A percentile compares a stretch with the other conserved stretches of the same genome.
Evolutionary conservation across 768 basidiomycete species (phyloP).

Genomic region (Pleurotus ostreatus): DNA sequence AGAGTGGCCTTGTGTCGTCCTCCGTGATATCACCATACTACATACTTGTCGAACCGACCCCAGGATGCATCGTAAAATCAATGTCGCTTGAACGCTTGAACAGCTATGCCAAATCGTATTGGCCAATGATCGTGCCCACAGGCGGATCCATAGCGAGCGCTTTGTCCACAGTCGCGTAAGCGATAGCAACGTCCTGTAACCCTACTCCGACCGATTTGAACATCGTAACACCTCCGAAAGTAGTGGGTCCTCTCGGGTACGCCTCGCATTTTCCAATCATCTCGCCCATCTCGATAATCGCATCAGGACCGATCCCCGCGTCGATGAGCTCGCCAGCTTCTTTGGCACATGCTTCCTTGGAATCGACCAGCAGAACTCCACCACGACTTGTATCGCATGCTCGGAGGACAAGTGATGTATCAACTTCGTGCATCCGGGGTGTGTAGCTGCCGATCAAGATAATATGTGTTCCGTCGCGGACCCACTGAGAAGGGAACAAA

Average conservation of each 20-base stretch:
- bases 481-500: constrained; percentile 66
- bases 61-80: too few relatives aligned
- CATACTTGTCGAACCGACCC: too few relatives aligned
- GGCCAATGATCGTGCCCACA: constrained; percentile 44
- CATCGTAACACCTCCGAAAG: constrained; percentile 55
- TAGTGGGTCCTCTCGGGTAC: not conserved
- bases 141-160: constrained; percentile 45
- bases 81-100: too few relatives aligned
- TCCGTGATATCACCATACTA: too few relatives aligned
- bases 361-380: constrained; percentile 65
- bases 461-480: constrained; percentile 60
- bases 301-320: constrained; percentile 31
- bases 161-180: constrained; percentile 57
- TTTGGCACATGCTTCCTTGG: constrained; percentile 56
- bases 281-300: constrained; percentile 70
- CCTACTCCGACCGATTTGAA: constrained; percentile 90
- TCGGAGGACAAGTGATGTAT: constrained; percentile 49
- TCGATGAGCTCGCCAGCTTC: constrained; percentile 85
- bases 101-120: constrained; percentile 32
- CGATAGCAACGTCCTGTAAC: constrained; percentile 84
- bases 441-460: constrained; percentile 82
- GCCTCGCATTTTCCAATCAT: constrained; percentile 21
- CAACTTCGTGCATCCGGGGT: constrained; percentile 77
- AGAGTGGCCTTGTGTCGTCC: too few relatives aligned
- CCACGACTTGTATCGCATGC: constrained; percentile 24